Evolutionary conservation across 2,329 filamentous ascomycete species (phyloP).

Genomic region (Endoconidiophora laricicola): DNA sequence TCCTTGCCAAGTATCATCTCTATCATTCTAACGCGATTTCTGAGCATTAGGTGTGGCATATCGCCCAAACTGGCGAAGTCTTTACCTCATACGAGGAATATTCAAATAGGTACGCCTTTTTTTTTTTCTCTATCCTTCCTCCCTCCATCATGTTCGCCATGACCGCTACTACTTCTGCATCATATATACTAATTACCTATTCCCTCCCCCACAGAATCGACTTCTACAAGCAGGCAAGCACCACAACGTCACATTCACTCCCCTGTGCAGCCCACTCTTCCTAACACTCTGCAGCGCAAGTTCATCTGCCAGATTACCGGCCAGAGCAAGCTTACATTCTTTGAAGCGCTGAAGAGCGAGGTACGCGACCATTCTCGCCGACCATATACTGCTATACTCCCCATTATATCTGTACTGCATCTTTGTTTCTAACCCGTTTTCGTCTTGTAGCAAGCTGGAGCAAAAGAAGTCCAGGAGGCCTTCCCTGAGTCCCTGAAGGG

Average conservation of each 20-base stretch:
- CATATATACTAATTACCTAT: no score
- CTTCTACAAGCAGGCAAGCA: constrained; percentile 73
- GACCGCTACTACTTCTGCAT: constrained; percentile 10
- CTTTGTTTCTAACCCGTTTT: neutral
- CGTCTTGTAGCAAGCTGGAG: constrained; percentile 49
- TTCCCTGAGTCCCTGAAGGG: constrained; percentile 87
- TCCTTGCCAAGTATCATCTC: constrained; percentile 5
- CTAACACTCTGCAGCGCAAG: constrained; percentile 38
- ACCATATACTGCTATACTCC: constrained; percentile 13
- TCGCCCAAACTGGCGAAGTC: constrained; percentile 75
- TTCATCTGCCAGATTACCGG: constrained; percentile 96
- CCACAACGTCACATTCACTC: neutral
- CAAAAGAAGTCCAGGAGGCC: constrained; percentile 73
- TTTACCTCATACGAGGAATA: constrained; percentile 84
- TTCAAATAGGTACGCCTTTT: constrained; percentile 50
- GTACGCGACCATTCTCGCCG: constrained; percentile 32
- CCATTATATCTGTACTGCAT: constrained; percentile 1
- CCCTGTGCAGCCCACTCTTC: neutral
- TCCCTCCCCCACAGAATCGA: constrained; percentile 49
- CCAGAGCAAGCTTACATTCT: constrained; percentile 79
- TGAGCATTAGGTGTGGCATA: constrained; percentile 63
- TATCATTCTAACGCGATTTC: constrained; percentile 13
- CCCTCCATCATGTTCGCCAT: neutral
- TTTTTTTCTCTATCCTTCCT: constrained; percentile 3
- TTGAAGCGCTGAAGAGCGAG: constrained; percentile 83